Evolutionary conservation across 2,329 filamentous ascomycete species (phyloP), one percentile per base, ranked within the genome.

Genomic region (Penicillium palitans): DNA sequence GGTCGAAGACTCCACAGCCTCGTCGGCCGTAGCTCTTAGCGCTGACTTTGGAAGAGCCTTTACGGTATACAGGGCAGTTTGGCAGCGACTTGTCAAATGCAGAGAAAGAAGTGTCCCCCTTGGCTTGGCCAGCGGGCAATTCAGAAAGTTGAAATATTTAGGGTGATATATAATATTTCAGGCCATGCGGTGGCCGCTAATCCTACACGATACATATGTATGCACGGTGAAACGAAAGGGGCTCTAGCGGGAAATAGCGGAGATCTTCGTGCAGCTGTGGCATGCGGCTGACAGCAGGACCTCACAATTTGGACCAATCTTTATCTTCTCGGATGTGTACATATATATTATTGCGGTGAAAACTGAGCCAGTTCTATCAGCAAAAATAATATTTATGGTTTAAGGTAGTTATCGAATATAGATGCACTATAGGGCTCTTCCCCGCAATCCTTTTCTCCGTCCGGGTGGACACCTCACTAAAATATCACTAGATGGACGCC

Each of bases 1-100:
- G 1, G 5, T 17, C 19, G 7, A 21, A 24, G 74, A 0, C 78
- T 68, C 59, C 78, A 78, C 52, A 73, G 73, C 7, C 74, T 60
- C 1, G 39, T 78, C 2, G 75, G 65, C 52, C 74, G 78, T 52
- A 79, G 31, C 31, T 6, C 31, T 33, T 33, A 33, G 12, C 5
- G 31, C 31, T 13, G 31, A 33, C 5, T 5, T 13, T 33, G 31
- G 5, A 33, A 33, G 12, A 5, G 12, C 12, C 12, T 33, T 33
- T 33, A 6, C 12, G 5, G 13, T 24, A 33, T 24, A 4, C 9
- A 29, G n/a, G 44, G 27, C 21, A 9, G 12, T 1, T 31, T 46
- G 0, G n/a, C 6, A 12, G n/a, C 27, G 12, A 31, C n/a, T 8
- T 31, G 12, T 33, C 27, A 21, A 7, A 21, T 21, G 4, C 15